Evolutionary conservation across 2,329 filamentous ascomycete species (phyloP), one percentile per base, ranked within the genome.

Genomic region (Drechslerella dactyloides): DNA sequence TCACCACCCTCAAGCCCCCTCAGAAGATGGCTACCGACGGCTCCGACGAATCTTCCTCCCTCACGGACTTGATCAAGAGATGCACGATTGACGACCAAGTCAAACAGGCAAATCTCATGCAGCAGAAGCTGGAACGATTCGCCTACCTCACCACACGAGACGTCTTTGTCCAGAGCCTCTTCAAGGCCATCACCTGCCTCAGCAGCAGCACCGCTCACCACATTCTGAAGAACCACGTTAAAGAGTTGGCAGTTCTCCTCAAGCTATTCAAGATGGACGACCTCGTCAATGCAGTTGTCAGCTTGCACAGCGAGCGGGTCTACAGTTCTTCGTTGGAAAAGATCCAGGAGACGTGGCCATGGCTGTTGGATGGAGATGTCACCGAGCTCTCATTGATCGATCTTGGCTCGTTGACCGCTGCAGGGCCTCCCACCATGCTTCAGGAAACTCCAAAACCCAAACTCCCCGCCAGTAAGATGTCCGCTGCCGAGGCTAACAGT

Each of bases 111-210:
- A 27, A 42, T 8, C 8, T 23, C 59, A 30, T 10, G 5, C 65
- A 69, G 23, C 57, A 59, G 21, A 62, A 48, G 24, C 53, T 69
- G 5, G 64, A 69, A 53, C 33, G 64, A 19, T n/a, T 46, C 11
- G 57, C 62, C 11, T 69, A 69, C 19, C 10, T 53, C 8, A 13
- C 64, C 0, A 69, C 64, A 8, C 57, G 35, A 27, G 42, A 57
- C 10, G 24, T 57, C n/a, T 58, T 69, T 37, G 23, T 23, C 6
- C 51, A 57, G n/a, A 62, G 42, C 17, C 57, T 54, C n/a, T 62
- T 51, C 52, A 57, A 62, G n/a, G 21, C 33, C 13, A 48, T 57
- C 10, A 53, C 44, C 5, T 21, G 23, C 46, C 52, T 69, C n/a
- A 46, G 57, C 33, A 24, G 17, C 7, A 30, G 52, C 13, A 46